Base-by-base conservation (phyloP, 2,329 filamentous ascomycete genomes). In the Purpureocillium takamizusanense region DNA sequence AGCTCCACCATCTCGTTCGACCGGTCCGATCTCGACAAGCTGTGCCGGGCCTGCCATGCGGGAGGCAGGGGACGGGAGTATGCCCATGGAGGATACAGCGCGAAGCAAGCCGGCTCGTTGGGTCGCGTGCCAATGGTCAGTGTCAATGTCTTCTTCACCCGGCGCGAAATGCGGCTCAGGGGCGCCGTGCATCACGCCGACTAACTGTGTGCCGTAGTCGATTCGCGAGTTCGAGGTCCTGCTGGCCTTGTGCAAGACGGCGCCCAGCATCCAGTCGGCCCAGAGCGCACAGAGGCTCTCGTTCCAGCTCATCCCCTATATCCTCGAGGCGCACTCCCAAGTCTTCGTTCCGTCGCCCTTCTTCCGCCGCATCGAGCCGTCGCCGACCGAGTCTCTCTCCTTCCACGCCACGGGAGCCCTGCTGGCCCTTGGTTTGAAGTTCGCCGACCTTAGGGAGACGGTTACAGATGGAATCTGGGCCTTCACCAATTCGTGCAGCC, bases 181-280 rank as follows among this genome's bases (percentile, higher is more conserved):
- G n/a, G n/a, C n/a, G n/a, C n/a, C n/a, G n/a, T n/a, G n/a, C n/a
- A n/a, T n/a, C n/a, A n/a, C n/a, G n/a, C n/a, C n/a, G n/a, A n/a
- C n/a, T n/a, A n/a, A n/a, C n/a, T 25, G 10, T 25, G 21, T 25
- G 21, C 10, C 15, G 16, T 56, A 94, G 87, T 86, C 81, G 38
- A 78, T 89, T 38, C 81, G 86, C 52, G 94, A 98, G 68, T 82
- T 95, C 49, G 90, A 98, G 60, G 85, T 94, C 38, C 73, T 98
- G 18, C 66, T 97, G 18, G 87, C 92, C 32, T 72, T 98, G 18
- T 97, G 90, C 69, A 90, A 89, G 63, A 86, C 90, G 38, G 86
- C 89, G 4, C 83, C 87, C 4, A 74, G 78, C 17, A 72, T 97
- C 18, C 72, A 80, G 37, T 80, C 78, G 33, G 61, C 67, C 31